Base-by-base conservation (phyloP, 2,329 filamentous ascomycete species). In the Exserohilum turcica region DNA sequence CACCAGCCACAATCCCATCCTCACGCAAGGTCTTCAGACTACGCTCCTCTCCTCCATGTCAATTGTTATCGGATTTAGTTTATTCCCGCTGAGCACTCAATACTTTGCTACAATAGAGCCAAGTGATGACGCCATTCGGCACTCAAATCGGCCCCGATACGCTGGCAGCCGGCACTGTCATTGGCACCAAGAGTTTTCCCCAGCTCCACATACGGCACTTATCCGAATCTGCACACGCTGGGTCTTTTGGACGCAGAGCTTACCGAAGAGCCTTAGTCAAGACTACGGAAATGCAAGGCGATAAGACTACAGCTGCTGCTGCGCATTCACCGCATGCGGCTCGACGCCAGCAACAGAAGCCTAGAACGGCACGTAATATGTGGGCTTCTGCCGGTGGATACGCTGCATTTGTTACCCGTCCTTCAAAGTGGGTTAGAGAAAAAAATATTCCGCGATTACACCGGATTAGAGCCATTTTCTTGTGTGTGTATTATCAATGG, bases 261-360 rank as follows among this genome's bases (percentile, higher is more conserved):
- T 70, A 74, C 65, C 57, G 61, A 68, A 65, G 43, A 52, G 45
- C 55, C 64, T 73, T 73, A 73, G 71, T 73, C 68, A 74, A 67
- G 43, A 37, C 6, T 24, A 44, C 29, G 39, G 15, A 31, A 45
- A 65, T 62, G 67, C 67, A 65, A 29, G 58, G 61, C 52, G 71
- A 74, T 74, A 74, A 74, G 68, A 44, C 63, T 61, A 66, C 60
- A 53, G 56, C 57, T 54, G 46, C 52, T 54, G 37, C 52, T 56
- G 58, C 52, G 51, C 45, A 47, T 46, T 47, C 31, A 40, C 44
- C 47, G 31, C 43, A 60, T 43, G 21, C 44, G n/a, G n/a, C 55
- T 57, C 53, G 52, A 50, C 58, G 57, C 61, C 59, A 59, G 56
- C 64, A 24, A 7, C 31, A 37, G n/a, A n/a, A 56, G 57, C 35